These are phyloP conservation scores for Mycena galopus DNA, from an alignment of 768 basidiomycete species.

Conservation along the genomic window DNA sequence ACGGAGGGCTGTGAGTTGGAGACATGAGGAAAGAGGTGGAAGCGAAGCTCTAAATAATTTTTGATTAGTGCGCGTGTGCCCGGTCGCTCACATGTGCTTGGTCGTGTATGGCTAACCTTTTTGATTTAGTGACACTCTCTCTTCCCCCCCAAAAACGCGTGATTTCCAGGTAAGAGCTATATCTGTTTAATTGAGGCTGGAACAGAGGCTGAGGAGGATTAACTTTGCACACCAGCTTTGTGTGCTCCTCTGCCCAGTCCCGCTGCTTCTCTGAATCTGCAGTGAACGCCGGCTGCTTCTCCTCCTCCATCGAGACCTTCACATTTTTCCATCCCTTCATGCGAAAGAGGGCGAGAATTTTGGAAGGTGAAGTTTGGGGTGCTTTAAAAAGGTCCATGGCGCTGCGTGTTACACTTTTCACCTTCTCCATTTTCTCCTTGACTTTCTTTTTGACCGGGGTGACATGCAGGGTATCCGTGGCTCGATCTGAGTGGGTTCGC, in stretches of 20 bases:
- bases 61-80: too few relatives aligned
- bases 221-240: background rate
- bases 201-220: too few relatives aligned
- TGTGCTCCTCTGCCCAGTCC: background rate
- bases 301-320: conserved; percentile 14
- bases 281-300: conserved; percentile 8
- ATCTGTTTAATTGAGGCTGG: too few relatives aligned
- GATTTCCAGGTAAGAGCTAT: too few relatives aligned
- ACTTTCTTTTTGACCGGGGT: conserved; percentile 23
- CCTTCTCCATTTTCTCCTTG: conserved; percentile 18
- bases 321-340: conserved; percentile 24
- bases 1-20: too few relatives aligned
- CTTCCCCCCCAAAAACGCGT: too few relatives aligned
- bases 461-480: conserved; percentile 4
- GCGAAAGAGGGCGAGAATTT: conserved; percentile 4
- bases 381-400: conserved; percentile 6
- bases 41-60: too few relatives aligned
- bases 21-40: too few relatives aligned
- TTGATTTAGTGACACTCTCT: too few relatives aligned
- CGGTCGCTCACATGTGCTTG: too few relatives aligned
- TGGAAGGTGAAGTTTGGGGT: conserved; percentile 2
- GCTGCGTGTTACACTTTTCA: conserved; percentile 9
- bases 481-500: conserved; percentile 18
- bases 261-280: conserved; percentile 20
- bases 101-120: too few relatives aligned